Conservation (phyloP, 2,329 filamentous ascomycete species). For the Parafenestella ontariensis region DNA sequence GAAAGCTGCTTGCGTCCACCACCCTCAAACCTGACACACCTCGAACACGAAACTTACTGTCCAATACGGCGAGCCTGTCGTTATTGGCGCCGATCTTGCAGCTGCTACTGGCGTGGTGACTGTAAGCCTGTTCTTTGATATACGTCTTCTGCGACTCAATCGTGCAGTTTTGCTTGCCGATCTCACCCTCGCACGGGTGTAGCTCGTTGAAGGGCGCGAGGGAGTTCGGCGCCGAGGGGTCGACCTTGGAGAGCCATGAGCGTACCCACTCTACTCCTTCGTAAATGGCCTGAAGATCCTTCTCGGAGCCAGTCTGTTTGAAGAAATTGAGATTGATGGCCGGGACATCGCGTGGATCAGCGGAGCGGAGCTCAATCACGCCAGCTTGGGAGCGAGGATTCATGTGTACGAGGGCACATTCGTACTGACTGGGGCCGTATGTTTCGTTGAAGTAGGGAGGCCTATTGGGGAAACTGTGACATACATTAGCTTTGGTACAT, state of each 20-base stretch:
- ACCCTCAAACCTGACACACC: conserved; percentile 18
- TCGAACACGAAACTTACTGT: conserved; percentile 23
- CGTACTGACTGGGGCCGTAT: conserved; percentile 33
- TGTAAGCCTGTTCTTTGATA: conserved; percentile 27
- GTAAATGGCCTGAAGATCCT: conserved; percentile 60
- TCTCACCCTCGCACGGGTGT: conserved; percentile 60
- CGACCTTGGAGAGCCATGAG: conserved; percentile 38
- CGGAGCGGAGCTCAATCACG: conserved; percentile 64
- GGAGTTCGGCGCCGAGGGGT: conserved; percentile 34
- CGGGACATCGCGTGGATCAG: conserved; percentile 68
- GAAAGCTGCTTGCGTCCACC: conserved; percentile 31
- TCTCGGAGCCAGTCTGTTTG: conserved; percentile 47
- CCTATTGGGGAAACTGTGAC: conserved; percentile 22
- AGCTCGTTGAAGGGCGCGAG: conserved; percentile 54
- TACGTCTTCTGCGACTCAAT: conserved; percentile 38
- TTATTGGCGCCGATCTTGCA: conserved; percentile 19
- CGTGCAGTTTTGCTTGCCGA: conserved; percentile 58
- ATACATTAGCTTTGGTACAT: neutral
- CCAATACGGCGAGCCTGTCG: conserved; percentile 21
- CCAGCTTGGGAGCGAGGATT: conserved; percentile 66
- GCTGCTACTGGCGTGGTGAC: conserved; percentile 25
- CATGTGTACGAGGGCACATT: conserved; percentile 39
- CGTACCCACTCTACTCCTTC: conserved; percentile 65
- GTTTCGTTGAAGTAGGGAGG: conserved; percentile 27
- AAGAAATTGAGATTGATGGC: conserved; percentile 56